Conservation (phyloP, 352 stramenopile species). For the Phytophthora cactorum region DNA sequence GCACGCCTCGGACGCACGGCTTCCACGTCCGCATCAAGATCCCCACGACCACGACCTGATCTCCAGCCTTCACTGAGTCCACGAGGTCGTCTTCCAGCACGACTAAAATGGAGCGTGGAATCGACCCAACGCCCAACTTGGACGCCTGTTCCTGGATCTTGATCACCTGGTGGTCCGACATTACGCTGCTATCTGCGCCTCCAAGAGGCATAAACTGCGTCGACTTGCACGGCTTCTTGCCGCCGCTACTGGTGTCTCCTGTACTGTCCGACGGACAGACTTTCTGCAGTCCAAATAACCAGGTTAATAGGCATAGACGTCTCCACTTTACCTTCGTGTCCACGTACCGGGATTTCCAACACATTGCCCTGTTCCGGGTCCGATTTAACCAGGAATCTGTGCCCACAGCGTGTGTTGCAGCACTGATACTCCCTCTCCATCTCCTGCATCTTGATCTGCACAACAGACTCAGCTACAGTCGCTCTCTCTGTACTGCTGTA, state of each 20-base stretch:
- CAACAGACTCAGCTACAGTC: neutral
- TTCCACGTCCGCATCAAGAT: slow-evolving; percentile 95
- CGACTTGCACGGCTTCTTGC: slow-evolving; percentile 79
- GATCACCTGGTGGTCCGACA: slow-evolving; percentile 92
- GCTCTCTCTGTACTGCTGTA: neutral
- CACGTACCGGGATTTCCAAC: slow-evolving; percentile 72
- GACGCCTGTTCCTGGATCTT: slow-evolving; percentile 97
- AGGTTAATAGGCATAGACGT: neutral
- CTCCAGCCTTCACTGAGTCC: slow-evolving; percentile 92
- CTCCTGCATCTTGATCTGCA: slow-evolving; percentile 94
- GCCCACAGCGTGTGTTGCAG: slow-evolving; percentile 68
- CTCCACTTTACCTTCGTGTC: neutral
- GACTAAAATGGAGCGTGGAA: slow-evolving; percentile 95
- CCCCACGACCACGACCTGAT: slow-evolving; percentile 95
- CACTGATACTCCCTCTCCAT: slow-evolving; percentile 89
- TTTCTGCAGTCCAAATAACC: slow-evolving; percentile 38
- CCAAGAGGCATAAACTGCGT: slow-evolving; percentile 73
- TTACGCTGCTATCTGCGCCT: slow-evolving; percentile 46
- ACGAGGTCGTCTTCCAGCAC: slow-evolving; percentile 92
- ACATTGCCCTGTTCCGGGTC: slow-evolving; percentile 93
- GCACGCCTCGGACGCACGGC: slow-evolving; percentile 71
- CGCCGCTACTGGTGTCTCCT: slow-evolving; percentile 33
- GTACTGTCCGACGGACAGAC: slow-evolving; percentile 53
- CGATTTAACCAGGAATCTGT: slow-evolving; percentile 85
- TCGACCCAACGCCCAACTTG: slow-evolving; percentile 91